Evolutionary conservation across 148 eudicot species (phyloP), one percentile per base, ranked within the genome.

Genomic region (Chenopodium album): DNA sequence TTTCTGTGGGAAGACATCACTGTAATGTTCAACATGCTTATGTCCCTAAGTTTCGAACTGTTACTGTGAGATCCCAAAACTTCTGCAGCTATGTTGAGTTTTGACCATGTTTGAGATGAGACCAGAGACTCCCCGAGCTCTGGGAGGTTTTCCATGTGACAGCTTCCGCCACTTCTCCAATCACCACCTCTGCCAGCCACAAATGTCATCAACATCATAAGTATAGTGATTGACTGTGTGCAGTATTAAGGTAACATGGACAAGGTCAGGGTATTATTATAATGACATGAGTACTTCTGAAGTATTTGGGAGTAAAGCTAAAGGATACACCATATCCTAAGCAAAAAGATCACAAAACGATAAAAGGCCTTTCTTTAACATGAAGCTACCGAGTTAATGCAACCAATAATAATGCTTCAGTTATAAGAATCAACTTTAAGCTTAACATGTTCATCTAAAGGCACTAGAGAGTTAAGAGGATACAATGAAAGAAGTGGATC

Each of bases 91-190:
- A 87, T 88, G 78, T 67, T 85, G 78, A 90, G 87, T 67, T 81
- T 88, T 1, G 87, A 68, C 94, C 96, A 91, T 17, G 88, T 89
- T 84, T 93, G 83, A 10, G 90, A 74, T 54, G 97, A 94, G 32
- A 85, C 88, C 23, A 82, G 50, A 4, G 93, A 87, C 3, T 86
- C 71, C 17, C 93, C 92, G 17, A 91, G 85, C 81, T 91, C 94
- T 4, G 98, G 98, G 28, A 93, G 91, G 16, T 91, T 92, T 82
- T 95, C 98, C 89, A 80, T 67, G 88, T 95, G 94, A 82, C 98
- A 95, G 54, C 85, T 85, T 78, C 98, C 98, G 16, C 98, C 98
- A 1, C 81, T 87, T 85, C 82, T 92, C 98, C 98, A 95, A 80
- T 91, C 88, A 41, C 98, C 98, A 1, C 98, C 98, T 81, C 98